A percentile compares a stretch with the other conserved stretches of the same genome.
Conservation (phyloP, 345 rosid species). For the Nephelium lappaceum region DNA sequence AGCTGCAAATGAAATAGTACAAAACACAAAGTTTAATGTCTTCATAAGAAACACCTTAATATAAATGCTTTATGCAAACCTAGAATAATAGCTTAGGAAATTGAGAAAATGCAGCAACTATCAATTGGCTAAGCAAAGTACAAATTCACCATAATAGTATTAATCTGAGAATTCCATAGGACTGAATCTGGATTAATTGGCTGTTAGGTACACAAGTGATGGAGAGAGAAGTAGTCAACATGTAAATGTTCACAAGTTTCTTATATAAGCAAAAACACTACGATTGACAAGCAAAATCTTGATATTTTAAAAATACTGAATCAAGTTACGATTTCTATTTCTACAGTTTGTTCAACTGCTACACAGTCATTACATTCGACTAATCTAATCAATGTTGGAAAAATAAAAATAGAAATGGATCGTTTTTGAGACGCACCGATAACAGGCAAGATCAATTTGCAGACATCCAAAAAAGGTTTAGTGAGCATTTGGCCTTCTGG, state of each 20-base stretch:
- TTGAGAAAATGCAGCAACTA: neutral
- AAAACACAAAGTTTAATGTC: neutral
- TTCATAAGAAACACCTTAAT: too few relatives aligned
- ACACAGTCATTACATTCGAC: too few relatives aligned
- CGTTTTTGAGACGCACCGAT: conserved; percentile 45
- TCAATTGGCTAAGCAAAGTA: neutral
- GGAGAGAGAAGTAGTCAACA: too few relatives aligned
- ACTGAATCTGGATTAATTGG: neutral
- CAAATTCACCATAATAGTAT: neutral
- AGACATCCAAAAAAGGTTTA: conserved; percentile 83
- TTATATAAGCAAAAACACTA: too few relatives aligned
- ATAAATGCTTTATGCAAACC: conserved; percentile 5
- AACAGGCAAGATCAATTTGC: conserved; percentile 85
- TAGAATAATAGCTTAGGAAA: neutral
- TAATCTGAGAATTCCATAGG: neutral
- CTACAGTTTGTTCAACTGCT: too few relatives aligned
- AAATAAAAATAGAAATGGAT: neutral
- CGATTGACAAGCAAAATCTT: too few relatives aligned
- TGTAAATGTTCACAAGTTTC: too few relatives aligned
- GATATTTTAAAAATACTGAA: too few relatives aligned
- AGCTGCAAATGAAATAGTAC: neutral
- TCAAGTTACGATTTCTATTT: too few relatives aligned
- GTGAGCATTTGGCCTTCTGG: conserved; percentile 76
- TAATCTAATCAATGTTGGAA: neutral
- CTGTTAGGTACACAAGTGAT: neutral